Evolutionary conservation across 116 monocot species (phyloP).

Genomic region (Iris pallida): DNA sequence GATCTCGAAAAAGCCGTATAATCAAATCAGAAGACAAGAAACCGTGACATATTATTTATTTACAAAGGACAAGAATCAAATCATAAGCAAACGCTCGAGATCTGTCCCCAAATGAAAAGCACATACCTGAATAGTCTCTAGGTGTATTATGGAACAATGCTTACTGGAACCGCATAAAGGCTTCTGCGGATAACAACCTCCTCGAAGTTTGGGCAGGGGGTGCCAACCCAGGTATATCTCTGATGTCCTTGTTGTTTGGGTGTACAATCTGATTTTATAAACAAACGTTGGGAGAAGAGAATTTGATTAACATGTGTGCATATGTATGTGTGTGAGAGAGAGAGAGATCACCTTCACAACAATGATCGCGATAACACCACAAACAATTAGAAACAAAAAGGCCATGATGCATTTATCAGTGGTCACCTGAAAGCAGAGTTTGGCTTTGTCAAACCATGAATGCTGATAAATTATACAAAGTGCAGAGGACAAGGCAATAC

Average conservation of each 20-base stretch:
- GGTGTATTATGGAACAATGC: neutral
- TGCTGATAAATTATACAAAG: neutral
- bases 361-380: constrained; percentile 88
- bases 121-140: neutral
- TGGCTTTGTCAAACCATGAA: neutral
- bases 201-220: constrained; percentile 71
- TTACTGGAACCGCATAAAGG: constrained; percentile 9
- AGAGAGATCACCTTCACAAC: constrained; percentile 69
- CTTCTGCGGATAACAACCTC: constrained; percentile 38
- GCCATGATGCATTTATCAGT: constrained; percentile 96
- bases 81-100: neutral
- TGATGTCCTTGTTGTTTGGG: constrained; percentile 73
- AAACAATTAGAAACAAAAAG: constrained; percentile 74
- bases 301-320: neutral
- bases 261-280: constrained; percentile 60
- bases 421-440: constrained; percentile 56
- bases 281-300: neutral
- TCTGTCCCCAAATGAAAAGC: neutral
- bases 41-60: neutral
- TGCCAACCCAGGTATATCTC: constrained; percentile 80
- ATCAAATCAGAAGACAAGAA: neutral
- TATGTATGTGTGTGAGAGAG: neutral
- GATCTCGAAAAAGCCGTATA: constrained; percentile 4
- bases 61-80: neutral
- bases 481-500: constrained; percentile 20